These are phyloP conservation scores for Venturia aucupariae DNA, from an alignment of 2,329 filamentous ascomycete species.

Conservation along the genomic window DNA sequence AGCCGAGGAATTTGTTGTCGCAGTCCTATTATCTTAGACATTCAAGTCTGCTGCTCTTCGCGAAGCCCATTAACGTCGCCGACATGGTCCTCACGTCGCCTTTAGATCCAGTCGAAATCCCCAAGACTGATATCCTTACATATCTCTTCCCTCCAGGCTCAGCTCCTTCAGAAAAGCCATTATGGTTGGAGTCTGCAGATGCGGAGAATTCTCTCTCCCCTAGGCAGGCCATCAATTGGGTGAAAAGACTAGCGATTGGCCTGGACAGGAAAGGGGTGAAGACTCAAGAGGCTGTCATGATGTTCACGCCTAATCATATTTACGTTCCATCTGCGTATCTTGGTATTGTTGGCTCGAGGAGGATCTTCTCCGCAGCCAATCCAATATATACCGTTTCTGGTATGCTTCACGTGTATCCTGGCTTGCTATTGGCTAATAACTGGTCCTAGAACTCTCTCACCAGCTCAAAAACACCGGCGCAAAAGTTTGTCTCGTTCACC, in stretches of 20 bases:
- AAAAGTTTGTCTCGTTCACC: constrained; percentile 25
- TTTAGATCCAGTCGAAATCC: constrained; percentile 35
- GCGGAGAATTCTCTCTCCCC: constrained; percentile 36
- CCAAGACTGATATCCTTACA: constrained; percentile 34
- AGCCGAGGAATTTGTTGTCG: background rate
- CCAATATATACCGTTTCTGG: constrained; percentile 42
- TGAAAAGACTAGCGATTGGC: constrained; percentile 39
- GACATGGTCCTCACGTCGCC: constrained; percentile 36
- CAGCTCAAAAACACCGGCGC: constrained; percentile 28
- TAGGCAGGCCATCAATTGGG: constrained; percentile 38
- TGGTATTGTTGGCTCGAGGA: constrained; percentile 42
- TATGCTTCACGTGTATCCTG: constrained; percentile 18
- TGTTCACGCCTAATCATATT: constrained; percentile 45
- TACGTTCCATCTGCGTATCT: constrained; percentile 44
- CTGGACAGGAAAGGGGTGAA: constrained; percentile 37
- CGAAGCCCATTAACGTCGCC: background rate
- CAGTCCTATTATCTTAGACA: background rate
- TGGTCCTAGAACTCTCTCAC: constrained; percentile 24
- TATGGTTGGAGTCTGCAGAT: constrained; percentile 44
- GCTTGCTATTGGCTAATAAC: constrained; percentile 1
- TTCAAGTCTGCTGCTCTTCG: background rate
- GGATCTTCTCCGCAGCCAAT: constrained; percentile 46
- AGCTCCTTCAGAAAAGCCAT: constrained; percentile 31
- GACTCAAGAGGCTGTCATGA: constrained; percentile 42
- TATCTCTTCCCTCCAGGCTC: constrained; percentile 26